Evolutionary conservation across 768 basidiomycete species (phyloP).

Genomic region (Cubamyces lactineus): DNA sequence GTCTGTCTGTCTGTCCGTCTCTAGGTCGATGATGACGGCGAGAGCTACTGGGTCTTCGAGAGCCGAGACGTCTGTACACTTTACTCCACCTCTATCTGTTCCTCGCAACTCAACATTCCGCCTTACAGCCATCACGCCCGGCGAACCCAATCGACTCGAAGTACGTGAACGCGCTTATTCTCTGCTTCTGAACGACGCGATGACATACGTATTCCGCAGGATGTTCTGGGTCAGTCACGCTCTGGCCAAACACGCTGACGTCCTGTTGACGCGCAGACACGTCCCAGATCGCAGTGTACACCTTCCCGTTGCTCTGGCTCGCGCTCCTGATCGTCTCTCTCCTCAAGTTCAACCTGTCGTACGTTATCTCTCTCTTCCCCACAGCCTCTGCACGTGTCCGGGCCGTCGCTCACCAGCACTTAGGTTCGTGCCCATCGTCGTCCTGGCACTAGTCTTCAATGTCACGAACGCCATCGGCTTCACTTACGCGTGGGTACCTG

Average conservation of each 20-base stretch:
- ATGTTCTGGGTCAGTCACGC: conserved; percentile 83
- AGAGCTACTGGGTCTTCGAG: conserved; percentile 98
- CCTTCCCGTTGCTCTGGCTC: conserved; percentile 88
- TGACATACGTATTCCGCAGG: conserved; percentile 43
- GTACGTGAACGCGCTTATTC: conserved; percentile 46
- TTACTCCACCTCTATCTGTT: background rate
- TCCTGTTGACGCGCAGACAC: conserved; percentile 10
- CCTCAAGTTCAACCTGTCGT: conserved; percentile 88
- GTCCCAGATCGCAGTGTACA: conserved; percentile 80
- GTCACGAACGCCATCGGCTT: conserved; percentile 95
- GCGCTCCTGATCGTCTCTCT: conserved; percentile 87
- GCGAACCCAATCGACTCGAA: conserved; percentile 87
- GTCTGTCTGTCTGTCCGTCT: conserved; percentile 4
- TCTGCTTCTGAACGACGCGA: conserved; percentile 5
- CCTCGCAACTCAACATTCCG: conserved; percentile 2
- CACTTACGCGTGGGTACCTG: conserved; percentile 79
- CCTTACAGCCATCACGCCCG: conserved; percentile 76
- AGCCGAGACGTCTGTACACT: conserved; percentile 78
- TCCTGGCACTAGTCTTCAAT: conserved; percentile 95
- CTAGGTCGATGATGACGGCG: conserved; percentile 94
- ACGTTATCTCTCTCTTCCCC: conserved; percentile 36
- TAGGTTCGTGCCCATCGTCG: conserved; percentile 94
- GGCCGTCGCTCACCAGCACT: background rate
- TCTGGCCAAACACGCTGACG: background rate
- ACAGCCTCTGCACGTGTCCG: conserved; percentile 4